Conservation (phyloP, 139 green algal species). For the Eudorina sp. region DNA sequence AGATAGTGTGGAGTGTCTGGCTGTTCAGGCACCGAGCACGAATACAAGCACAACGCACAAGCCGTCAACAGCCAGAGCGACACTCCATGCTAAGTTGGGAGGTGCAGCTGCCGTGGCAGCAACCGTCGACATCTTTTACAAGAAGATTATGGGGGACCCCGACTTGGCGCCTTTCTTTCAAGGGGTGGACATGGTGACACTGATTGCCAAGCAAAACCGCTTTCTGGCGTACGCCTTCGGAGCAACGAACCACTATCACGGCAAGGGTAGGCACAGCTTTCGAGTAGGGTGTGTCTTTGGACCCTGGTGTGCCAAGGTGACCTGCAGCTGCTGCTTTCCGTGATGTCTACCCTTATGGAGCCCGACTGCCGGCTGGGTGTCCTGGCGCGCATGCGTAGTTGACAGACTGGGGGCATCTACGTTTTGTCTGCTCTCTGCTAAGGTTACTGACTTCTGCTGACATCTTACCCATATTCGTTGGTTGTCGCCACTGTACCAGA, state of each 20-base stretch:
- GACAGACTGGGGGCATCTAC: too few relatives aligned
- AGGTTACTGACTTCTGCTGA: not conserved
- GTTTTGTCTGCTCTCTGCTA: too few relatives aligned
- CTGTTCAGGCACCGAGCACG: not conserved
- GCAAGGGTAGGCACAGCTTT: not conserved
- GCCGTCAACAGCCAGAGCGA: not conserved
- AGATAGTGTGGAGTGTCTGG: too few relatives aligned
- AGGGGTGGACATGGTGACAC: slow-evolving; percentile 42
- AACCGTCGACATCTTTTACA: slow-evolving; percentile 42
- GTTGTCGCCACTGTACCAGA: too few relatives aligned
- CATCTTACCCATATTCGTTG: too few relatives aligned
- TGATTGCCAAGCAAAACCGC: slow-evolving; percentile 46
- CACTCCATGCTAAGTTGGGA: slow-evolving; percentile 33
- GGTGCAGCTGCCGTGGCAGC: slow-evolving; percentile 38
- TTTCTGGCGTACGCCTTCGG: slow-evolving; percentile 47
- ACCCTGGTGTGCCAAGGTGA: too few relatives aligned
- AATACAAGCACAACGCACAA: not conserved
- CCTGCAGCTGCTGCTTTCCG: too few relatives aligned
- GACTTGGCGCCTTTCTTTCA: slow-evolving; percentile 41
- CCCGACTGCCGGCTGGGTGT: too few relatives aligned
- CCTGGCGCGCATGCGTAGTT: too few relatives aligned
- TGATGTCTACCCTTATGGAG: too few relatives aligned
- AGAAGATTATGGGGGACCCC: slow-evolving; percentile 34
- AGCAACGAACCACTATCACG: slow-evolving; percentile 38
- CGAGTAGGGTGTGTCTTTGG: too few relatives aligned